Evolutionary conservation across 177 flowering plant species (phyloP), one percentile per base, ranked within the genome.

Genomic region (Viscum album): DNA sequence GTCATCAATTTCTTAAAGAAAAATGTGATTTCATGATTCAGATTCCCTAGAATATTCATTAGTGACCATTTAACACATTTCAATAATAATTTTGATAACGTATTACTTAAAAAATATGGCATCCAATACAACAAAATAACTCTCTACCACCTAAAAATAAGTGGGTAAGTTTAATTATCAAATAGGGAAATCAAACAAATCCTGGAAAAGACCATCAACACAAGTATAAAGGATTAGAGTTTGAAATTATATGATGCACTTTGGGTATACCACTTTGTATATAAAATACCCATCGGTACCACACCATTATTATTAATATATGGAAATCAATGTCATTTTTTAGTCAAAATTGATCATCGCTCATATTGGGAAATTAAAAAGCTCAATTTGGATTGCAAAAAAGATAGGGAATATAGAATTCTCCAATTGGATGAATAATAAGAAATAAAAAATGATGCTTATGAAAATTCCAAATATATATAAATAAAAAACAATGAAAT

Each of bases 351-450:
- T 19, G 69, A 67, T 26, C 34, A 67, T 15, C 29, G 30, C 7
- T 35, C 69, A 15, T 67, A 28, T 30, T 67, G 69, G 56, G 69
- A 35, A 24, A 41, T 45, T n/a, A 67, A 45, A 30, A 2, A 2
- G 21, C 33, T 45, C 12, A 67, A 67, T 16, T 21, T 52, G 10
- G 24, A 52, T 52, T 4, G 16, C 16, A 5, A 8, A 52, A 21
- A 4, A 4, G 58, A 19, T 4, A 8, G 58, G 10, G n/a, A 52
- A 21, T 26, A 35, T 13, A 34, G 67, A 47, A 65, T 16, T 45
- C 3, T 65, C 24, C n/a, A 65, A 24, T 24, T 65, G 15, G 24
- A n/a, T n/a, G n/a, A n/a, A n/a, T 23, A 23, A 47, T 35, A 19
- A 35, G 16, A 47, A 65, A 28, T 45, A 65, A 39, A 29, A 21